Conservation (phyloP, 2,329 filamentous ascomycete species). For the Hysterium pulicare region DNA sequence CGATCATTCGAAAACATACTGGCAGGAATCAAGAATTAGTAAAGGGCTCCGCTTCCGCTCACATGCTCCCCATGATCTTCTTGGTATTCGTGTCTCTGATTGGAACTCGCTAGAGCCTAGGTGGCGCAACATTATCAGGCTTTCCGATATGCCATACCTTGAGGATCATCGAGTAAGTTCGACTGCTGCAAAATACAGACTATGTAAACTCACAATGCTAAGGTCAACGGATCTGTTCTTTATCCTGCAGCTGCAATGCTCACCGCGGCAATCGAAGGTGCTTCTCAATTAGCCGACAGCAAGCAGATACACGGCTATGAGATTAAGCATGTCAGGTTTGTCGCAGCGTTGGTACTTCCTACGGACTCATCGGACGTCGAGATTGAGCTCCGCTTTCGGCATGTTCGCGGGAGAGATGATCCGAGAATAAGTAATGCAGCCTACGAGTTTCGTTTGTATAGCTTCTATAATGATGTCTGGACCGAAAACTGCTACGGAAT, state of each 20-base stretch:
- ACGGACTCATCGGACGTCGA: slow-evolving; percentile 7
- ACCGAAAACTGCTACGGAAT: not conserved
- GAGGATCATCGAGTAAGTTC: slow-evolving; percentile 7
- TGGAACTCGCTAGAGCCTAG: slow-evolving; percentile 13
- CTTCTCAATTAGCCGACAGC: not conserved
- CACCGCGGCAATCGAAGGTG: slow-evolving; percentile 15
- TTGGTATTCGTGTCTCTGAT: slow-evolving; percentile 13
- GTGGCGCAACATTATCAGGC: slow-evolving; percentile 23
- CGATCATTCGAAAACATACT: slow-evolving; percentile 17
- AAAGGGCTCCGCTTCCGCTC: slow-evolving; percentile 15
- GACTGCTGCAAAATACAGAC: no score
- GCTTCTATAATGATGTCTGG: not conserved
- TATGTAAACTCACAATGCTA: not conserved
- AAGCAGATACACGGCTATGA: not conserved
- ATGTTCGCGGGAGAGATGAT: not conserved
- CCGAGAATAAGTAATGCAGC: no score
- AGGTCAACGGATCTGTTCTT: slow-evolving; percentile 13
- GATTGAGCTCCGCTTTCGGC: slow-evolving; percentile 1
- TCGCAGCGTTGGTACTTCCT: slow-evolving; percentile 8
- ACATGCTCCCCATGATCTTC: slow-evolving; percentile 13
- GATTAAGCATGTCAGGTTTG: slow-evolving; percentile 1
- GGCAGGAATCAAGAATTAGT: slow-evolving; percentile 20
- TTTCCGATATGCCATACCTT: slow-evolving; percentile 4
- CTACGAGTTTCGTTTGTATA: not conserved
- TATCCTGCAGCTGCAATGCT: slow-evolving; percentile 25